Percentiles rank a stretch among this genome's conserved stretches.
Evolutionary conservation across 768 basidiomycete genomes (phyloP).

Genomic region (Lentinula sp.): DNA sequence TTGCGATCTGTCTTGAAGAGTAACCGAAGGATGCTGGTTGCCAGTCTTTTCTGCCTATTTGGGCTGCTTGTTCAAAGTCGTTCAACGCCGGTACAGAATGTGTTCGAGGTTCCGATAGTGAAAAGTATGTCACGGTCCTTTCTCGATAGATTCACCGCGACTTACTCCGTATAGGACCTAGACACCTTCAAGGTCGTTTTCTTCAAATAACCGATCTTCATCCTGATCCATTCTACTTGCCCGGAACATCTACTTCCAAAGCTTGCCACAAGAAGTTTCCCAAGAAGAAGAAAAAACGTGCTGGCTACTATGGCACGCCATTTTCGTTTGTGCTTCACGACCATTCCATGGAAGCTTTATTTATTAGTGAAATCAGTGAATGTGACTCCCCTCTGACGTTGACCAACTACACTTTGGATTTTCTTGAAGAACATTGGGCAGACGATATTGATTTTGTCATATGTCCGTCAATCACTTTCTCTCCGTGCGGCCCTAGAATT

Average conservation of each 20-base stretch:
- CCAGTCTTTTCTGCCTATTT: not conserved
- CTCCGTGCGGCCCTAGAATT: constrained; percentile 1
- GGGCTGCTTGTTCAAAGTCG: not conserved
- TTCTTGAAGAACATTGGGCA: constrained; percentile 72
- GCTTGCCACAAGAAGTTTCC: constrained; percentile 66
- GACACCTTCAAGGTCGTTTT: constrained; percentile 56
- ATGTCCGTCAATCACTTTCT: constrained; percentile 38
- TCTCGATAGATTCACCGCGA: not conserved
- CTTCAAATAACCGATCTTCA: constrained; percentile 79
- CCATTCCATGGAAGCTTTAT: not conserved
- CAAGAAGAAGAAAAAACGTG: constrained; percentile 43
- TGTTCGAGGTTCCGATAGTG: not conserved
- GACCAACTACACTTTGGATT: constrained; percentile 80
- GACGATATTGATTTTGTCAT: constrained; percentile 87
- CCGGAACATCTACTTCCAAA: constrained; percentile 44
- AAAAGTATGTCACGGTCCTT: not conserved
- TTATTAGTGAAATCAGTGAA: constrained; percentile 33
- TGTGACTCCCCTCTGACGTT: constrained; percentile 80
- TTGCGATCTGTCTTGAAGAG: not conserved
- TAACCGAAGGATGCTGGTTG: not conserved
- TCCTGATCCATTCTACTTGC: constrained; percentile 63
- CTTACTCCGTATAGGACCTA: not conserved
- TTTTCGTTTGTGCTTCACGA: constrained; percentile 44
- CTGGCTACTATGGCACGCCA: constrained; percentile 64
- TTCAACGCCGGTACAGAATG: not conserved